Evolutionary conservation across 371 early-diverging fungal genomes (phyloP).

Genomic region (Mucor circinelloides): DNA sequence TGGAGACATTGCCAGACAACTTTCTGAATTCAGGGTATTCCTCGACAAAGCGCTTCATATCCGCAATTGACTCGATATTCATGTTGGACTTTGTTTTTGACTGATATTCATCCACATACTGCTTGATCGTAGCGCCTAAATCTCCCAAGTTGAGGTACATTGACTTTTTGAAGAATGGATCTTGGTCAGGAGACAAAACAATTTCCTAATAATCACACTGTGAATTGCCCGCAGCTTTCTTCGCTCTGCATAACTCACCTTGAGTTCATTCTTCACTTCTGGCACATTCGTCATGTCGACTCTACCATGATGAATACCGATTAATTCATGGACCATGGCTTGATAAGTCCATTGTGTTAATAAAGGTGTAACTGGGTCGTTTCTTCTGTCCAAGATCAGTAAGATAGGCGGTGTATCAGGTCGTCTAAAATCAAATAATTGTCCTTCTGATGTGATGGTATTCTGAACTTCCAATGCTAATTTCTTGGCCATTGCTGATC

Average conservation of each 20-base stretch:
- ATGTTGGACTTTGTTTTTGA: slow-evolving; percentile 82
- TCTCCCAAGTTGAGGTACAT: slow-evolving; percentile 94
- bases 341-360: slow-evolving; percentile 99
- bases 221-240: neutral
- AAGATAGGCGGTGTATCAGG: slow-evolving; percentile 87
- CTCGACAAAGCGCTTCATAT: slow-evolving; percentile 98
- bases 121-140: slow-evolving; percentile 90
- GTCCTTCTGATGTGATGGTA: slow-evolving; percentile 79
- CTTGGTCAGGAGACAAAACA: slow-evolving; percentile 85
- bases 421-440: slow-evolving; percentile 80
- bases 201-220: slow-evolving; percentile 64
- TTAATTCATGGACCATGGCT: slow-evolving; percentile 97
- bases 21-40: slow-evolving; percentile 97
- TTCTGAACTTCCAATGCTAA: slow-evolving; percentile 83
- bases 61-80: slow-evolving; percentile 91
- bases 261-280: slow-evolving; percentile 80
- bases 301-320: slow-evolving; percentile 94
- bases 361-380: slow-evolving; percentile 98
- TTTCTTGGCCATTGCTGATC: slow-evolving; percentile 76
- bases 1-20: slow-evolving; percentile 92
- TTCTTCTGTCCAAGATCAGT: slow-evolving; percentile 91
- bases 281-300: slow-evolving; percentile 88
- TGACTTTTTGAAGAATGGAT: slow-evolving; percentile 87
- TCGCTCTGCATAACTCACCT: slow-evolving; percentile 44
- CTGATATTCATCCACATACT: slow-evolving; percentile 94